A percentile compares a stretch with the other conserved stretches of the same genome.
These are phyloP conservation scores for Fragilaria crotonensis DNA, from an alignment of 108 stramenopile genomes.

Conservation along the genomic window DNA sequence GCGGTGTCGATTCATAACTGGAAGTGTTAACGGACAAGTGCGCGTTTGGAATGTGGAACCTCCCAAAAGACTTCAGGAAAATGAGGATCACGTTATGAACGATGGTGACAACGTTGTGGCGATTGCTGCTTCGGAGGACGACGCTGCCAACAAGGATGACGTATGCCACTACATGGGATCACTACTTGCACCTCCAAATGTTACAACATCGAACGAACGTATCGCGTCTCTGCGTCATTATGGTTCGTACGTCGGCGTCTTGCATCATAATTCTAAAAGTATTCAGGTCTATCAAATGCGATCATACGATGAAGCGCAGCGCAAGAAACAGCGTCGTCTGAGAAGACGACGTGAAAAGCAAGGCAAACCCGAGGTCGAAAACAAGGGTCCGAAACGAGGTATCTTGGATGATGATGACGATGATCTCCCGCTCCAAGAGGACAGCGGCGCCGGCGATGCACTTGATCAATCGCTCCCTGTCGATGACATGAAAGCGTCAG, in stretches of 20 bases:
- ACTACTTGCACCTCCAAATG: slow-evolving; percentile 53
- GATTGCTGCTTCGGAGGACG: not conserved
- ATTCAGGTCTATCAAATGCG: slow-evolving; percentile 82
- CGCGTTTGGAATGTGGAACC: slow-evolving; percentile 74
- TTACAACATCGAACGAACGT: slow-evolving; percentile 53
- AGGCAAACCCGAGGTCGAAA: slow-evolving; percentile 30
- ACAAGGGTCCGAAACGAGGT: slow-evolving; percentile 47
- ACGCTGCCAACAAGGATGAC: slow-evolving; percentile 30
- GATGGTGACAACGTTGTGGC: slow-evolving; percentile 1
- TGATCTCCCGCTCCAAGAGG: slow-evolving; percentile 20
- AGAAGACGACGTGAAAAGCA: slow-evolving; percentile 66
- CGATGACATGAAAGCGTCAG: slow-evolving; percentile 69
- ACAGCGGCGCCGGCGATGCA: not conserved
- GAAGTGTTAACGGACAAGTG: slow-evolving; percentile 83
- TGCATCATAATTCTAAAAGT: slow-evolving; percentile 60
- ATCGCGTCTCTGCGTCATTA: slow-evolving; percentile 51
- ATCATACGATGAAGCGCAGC: slow-evolving; percentile 48
- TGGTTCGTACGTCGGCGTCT: slow-evolving; percentile 65
- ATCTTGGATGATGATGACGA: slow-evolving; percentile 74
- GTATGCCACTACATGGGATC: slow-evolving; percentile 67
- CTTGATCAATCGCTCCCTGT: slow-evolving; percentile 16
- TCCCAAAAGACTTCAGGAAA: slow-evolving; percentile 5
- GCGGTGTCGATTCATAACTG: slow-evolving; percentile 76
- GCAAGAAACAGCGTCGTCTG: slow-evolving; percentile 79
- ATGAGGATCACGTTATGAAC: not conserved